Conservation (phyloP, 2,329 filamentous ascomycete species). For the Calonectria hongkongensis region DNA sequence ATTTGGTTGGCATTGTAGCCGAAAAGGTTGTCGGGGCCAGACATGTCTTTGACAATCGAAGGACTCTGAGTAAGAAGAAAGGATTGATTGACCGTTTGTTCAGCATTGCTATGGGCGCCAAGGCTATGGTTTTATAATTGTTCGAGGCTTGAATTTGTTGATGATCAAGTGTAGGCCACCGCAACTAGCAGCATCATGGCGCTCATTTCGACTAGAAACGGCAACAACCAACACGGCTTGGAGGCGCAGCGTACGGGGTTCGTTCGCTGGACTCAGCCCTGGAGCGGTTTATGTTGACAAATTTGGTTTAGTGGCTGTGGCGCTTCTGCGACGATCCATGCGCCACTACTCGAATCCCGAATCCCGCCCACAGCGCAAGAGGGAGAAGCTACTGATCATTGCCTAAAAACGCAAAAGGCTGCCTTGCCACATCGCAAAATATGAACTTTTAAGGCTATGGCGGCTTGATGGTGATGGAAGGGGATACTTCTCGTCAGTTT, state of each 20-base stretch:
- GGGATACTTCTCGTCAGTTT: too few species aligned
- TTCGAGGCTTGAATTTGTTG: background rate
- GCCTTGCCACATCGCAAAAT: background rate
- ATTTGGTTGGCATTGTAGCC: constrained; percentile 53
- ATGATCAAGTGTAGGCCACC: background rate
- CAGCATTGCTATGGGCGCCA: background rate
- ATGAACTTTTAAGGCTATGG: background rate
- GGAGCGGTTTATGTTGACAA: constrained; percentile 6
- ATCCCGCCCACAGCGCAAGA: background rate
- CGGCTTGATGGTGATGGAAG: too few species aligned
- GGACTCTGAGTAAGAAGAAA: background rate
- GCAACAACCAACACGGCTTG: background rate
- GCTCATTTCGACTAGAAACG: too few species aligned
- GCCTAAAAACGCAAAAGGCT: background rate
- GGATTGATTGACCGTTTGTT: background rate
- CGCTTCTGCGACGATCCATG: constrained; percentile 8
- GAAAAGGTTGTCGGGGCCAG: constrained; percentile 49
- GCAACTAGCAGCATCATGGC: background rate
- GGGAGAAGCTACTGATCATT: background rate
- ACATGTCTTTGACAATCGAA: constrained; percentile 10
- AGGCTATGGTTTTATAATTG: constrained; percentile 2
- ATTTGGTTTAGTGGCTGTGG: background rate
- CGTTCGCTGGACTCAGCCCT: background rate
- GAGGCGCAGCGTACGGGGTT: constrained; percentile 9
- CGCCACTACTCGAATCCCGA: constrained; percentile 6